Conservation (phyloP, 2,329 filamentous ascomycete genomes). For the Hysterium pulicare region DNA sequence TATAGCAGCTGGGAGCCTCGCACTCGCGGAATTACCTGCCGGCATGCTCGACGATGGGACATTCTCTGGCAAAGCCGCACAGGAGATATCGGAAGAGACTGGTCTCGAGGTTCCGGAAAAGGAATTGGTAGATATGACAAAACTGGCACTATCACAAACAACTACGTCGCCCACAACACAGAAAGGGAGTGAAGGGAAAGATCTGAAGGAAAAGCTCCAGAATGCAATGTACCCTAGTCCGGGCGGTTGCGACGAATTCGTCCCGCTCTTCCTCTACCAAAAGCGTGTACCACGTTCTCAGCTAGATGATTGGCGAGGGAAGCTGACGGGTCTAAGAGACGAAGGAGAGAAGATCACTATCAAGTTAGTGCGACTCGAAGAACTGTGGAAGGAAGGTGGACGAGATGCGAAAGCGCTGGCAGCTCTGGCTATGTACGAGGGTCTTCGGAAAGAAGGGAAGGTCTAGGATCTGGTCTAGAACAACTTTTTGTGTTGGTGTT, state of each 20-base stretch:
- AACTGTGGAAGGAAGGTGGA: constrained; percentile 53
- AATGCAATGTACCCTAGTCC: constrained; percentile 52
- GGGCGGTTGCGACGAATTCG: constrained; percentile 58
- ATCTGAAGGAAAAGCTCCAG: constrained; percentile 40
- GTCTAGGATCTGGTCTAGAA: too few species aligned
- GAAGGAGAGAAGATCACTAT: constrained; percentile 59
- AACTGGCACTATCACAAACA: constrained; percentile 40
- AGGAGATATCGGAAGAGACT: constrained; percentile 58
- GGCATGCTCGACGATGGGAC: constrained; percentile 59
- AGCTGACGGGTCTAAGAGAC: constrained; percentile 52
- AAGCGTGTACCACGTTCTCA: constrained; percentile 49
- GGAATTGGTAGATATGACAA: constrained; percentile 55
- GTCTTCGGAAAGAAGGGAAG: constrained; percentile 47
- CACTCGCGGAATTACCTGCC: constrained; percentile 56
- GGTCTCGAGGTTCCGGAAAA: constrained; percentile 48
- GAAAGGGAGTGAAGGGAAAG: constrained; percentile 10
- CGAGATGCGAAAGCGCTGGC: constrained; percentile 56
- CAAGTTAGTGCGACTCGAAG: constrained; percentile 50
- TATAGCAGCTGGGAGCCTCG: constrained; percentile 53
- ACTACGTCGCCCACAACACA: constrained; percentile 7
- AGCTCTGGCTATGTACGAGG: constrained; percentile 55
- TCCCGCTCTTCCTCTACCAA: constrained; percentile 55
- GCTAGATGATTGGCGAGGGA: constrained; percentile 51
- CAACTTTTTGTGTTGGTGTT: too few species aligned
- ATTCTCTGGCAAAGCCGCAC: constrained; percentile 54